Evolutionary conservation across 352 stramenopile species (phyloP).

Genomic region (Pilasporangium apinafurcum): DNA sequence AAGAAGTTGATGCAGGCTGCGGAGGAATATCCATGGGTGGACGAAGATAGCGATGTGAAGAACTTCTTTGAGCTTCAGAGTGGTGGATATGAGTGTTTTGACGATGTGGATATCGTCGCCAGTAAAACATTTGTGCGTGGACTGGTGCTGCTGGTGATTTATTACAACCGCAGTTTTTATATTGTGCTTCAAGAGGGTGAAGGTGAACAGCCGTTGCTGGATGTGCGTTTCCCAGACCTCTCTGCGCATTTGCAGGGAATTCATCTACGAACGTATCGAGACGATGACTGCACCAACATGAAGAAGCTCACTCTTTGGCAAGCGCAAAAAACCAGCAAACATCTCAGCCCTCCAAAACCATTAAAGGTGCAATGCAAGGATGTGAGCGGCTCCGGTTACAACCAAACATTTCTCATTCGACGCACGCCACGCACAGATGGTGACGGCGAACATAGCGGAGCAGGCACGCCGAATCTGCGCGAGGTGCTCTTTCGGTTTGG

Average conservation of each 20-base stretch:
- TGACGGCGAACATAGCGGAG: not conserved
- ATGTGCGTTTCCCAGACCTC: slow-evolving; percentile 93
- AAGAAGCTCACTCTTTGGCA: slow-evolving; percentile 94
- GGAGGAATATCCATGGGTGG: slow-evolving; percentile 87
- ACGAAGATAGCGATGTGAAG: slow-evolving; percentile 62
- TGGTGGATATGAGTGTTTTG: slow-evolving; percentile 81
- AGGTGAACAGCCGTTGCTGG: slow-evolving; percentile 90
- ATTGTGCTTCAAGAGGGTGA: slow-evolving; percentile 85
- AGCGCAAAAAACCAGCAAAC: slow-evolving; percentile 36
- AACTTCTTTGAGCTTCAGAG: slow-evolving; percentile 94
- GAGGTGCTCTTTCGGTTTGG: slow-evolving; percentile 94
- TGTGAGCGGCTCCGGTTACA: slow-evolving; percentile 75
- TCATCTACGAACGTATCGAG: slow-evolving; percentile 76
- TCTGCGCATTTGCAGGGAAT: slow-evolving; percentile 85
- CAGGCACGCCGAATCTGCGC: slow-evolving; percentile 44
- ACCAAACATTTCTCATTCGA: slow-evolving; percentile 81
- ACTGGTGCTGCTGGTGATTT: slow-evolving; percentile 77
- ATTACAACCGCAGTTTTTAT: slow-evolving; percentile 89
- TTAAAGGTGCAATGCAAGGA: slow-evolving; percentile 82
- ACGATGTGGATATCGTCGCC: slow-evolving; percentile 78
- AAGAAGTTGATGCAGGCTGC: slow-evolving; percentile 84
- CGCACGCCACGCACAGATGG: slow-evolving; percentile 39
- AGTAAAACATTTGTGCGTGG: slow-evolving; percentile 85
- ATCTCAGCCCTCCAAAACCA: slow-evolving; percentile 64
- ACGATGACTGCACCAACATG: slow-evolving; percentile 79